Percentiles rank a stretch among this genome's conserved stretches.
Conservation (phyloP, 139 green algal genomes). For the Axilococcus clingmanii region DNA sequence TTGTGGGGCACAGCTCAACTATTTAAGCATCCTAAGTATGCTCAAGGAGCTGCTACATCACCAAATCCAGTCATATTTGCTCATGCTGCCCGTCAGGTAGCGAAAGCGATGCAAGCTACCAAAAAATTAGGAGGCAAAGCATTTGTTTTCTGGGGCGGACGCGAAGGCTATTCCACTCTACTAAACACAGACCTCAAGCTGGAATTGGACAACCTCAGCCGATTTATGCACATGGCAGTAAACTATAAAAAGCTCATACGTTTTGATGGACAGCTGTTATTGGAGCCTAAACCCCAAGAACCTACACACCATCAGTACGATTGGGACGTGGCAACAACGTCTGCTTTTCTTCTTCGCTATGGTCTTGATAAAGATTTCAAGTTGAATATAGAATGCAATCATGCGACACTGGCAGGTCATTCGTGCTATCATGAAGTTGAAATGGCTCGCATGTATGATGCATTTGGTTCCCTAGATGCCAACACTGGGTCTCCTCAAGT, state of each 20-base stretch:
- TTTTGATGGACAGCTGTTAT: conserved; percentile 48
- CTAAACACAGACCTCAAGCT: conserved; percentile 60
- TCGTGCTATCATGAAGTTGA: conserved; percentile 26
- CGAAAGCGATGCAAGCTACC: conserved; percentile 47
- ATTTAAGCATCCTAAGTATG: conserved; percentile 65
- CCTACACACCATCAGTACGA: conserved; percentile 66
- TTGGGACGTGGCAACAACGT: conserved; percentile 53
- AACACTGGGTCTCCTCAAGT: conserved; percentile 61
- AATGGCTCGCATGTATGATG: conserved; percentile 29
- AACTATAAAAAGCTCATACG: conserved; percentile 1
- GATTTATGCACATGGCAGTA: conserved; percentile 41
- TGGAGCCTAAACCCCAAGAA: conserved; percentile 71
- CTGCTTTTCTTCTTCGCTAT: conserved; percentile 43
- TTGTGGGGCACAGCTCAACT: conserved; percentile 69
- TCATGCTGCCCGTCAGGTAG: conserved; percentile 45
- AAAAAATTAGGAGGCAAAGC: conserved; percentile 36
- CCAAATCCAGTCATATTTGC: conserved; percentile 44
- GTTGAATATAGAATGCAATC: conserved; percentile 79
- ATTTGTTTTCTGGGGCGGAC: conserved; percentile 69
- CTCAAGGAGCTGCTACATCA: conserved; percentile 55
- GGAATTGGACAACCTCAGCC: conserved; percentile 49
- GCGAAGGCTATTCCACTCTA: conserved; percentile 62
- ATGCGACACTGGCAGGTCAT: conserved; percentile 58
- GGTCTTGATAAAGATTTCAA: conserved; percentile 53
- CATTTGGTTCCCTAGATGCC: conserved; percentile 59